Evolutionary conservation across 73 alveolate species (phyloP).

Genomic region (Paramecium octaurelia): DNA sequence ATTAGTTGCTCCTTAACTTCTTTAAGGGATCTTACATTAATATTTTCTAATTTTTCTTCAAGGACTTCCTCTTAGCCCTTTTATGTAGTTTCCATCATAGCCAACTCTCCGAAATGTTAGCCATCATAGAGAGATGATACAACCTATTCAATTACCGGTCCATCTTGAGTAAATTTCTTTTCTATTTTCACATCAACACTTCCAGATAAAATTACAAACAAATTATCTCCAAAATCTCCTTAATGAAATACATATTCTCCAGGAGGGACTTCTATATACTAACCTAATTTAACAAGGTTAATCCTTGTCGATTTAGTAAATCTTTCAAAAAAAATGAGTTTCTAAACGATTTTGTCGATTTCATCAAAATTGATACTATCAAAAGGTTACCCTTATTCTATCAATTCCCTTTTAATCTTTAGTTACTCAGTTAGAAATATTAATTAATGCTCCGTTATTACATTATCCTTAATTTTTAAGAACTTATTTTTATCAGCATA

Average conservation of each 20-base stretch:
- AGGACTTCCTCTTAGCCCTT: neutral
- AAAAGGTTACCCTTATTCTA: neutral
- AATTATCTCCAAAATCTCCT: constrained; percentile 46
- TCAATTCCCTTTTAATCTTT: neutral
- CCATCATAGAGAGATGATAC: constrained; percentile 46
- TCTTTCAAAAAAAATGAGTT: constrained; percentile 30
- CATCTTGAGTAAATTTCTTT: neutral
- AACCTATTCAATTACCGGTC: constrained; percentile 12
- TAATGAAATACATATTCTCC: constrained; percentile 42
- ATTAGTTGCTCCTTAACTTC: neutral
- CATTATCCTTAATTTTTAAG: neutral
- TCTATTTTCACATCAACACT: constrained; percentile 28
- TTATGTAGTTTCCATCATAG: constrained; percentile 38
- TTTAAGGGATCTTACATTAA: neutral
- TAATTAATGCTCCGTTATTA: neutral
- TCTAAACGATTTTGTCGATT: neutral
- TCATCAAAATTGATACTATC: constrained; percentile 23
- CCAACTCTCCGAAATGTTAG: constrained; percentile 39
- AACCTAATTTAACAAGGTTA: neutral
- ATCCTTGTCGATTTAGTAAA: constrained; percentile 44
- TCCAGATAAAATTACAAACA: constrained; percentile 8
- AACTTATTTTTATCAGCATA: neutral
- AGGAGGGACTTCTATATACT: neutral
- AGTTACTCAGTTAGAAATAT: neutral
- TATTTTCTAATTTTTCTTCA: constrained; percentile 40